Base-by-base conservation (phyloP, 345 rosid genomes). In the Ricinus communis region DNA sequence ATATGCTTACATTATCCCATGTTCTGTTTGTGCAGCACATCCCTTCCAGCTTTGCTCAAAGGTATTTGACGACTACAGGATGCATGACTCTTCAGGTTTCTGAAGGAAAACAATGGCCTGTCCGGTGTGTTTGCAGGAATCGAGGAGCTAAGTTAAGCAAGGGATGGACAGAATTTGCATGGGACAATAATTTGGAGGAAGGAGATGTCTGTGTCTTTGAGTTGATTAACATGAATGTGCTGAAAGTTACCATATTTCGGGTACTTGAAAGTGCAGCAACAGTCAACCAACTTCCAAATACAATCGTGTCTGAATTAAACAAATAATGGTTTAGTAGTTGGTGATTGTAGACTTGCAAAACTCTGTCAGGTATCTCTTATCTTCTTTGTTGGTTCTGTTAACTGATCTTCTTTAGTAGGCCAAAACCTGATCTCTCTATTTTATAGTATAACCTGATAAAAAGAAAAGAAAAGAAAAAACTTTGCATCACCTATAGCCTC, bases 151-250 rank as follows among this genome's bases (percentile, higher is more conserved):
- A 80, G 47, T 71, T 86, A 16, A 69, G 82, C 78, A 81, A 85
- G 71, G 92, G 92, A 66, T 85, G 92, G 89, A 72, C 79, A 9
- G 88, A 75, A 66, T 88, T 84, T 70, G 81, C 73, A 4, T 65
- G 74, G 86, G 88, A 77, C 30, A 84, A 88, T 70, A 83, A 81
- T 53, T 73, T 88, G 76, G 82, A 78, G 1, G 85, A 84, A 80
- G 88, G 90, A 7, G 90, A 88, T 63, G 87, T 83, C 31, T 88
- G 90, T 51, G 81, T 88, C 33, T 86, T 86, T 22, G 88, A 86
- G 86, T 72, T 85, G 79, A 70, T 86, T 41, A 61, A 68, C 16
- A 51, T 66, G 4, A 74, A 77, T 43, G 79, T 81, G 31, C 64
- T 88, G 69, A 85, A 79, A 79, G 93, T 82, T 65, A 79, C 86